Percentiles rank a stretch among this genome's conserved stretches.
Evolutionary conservation across 495 filamentous ascomycete genomes (phyloP).

Genomic region (Lasiosphaeris hirsuta): DNA sequence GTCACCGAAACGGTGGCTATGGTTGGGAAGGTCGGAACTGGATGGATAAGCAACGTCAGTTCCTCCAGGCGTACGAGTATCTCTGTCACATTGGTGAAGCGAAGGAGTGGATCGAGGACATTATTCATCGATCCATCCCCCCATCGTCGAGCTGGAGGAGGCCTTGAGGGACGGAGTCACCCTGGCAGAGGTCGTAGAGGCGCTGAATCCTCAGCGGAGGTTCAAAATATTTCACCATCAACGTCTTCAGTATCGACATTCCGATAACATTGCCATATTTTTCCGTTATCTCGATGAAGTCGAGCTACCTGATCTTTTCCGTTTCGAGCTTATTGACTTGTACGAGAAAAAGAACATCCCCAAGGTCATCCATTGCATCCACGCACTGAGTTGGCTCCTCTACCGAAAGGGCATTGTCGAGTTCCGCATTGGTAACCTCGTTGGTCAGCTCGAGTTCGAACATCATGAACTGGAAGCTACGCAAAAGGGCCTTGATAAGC

Average conservation of each 20-base stretch:
- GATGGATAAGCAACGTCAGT: constrained; percentile 98
- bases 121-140: constrained; percentile 87
- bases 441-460: constrained; percentile 95
- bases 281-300: constrained; percentile 90
- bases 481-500: constrained; percentile 93
- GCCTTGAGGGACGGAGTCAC: constrained; percentile 90
- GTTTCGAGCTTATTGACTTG: constrained; percentile 95
- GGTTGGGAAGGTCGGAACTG: constrained; percentile 85
- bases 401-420: constrained; percentile 91
- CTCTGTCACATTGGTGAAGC: constrained; percentile 99
- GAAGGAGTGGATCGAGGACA: constrained; percentile 97
- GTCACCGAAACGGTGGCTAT: constrained; percentile 50
- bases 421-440: constrained; percentile 96
- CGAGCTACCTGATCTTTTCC: constrained; percentile 95
- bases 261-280: constrained; percentile 93
- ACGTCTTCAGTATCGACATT: constrained; percentile 90
- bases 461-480: constrained; percentile 95
- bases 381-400: constrained; percentile 92
- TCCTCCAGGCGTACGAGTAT: constrained; percentile 96
- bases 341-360: constrained; percentile 99
- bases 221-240: constrained; percentile 80
- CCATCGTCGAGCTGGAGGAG: constrained; percentile 95
- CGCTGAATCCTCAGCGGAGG: constrained; percentile 70
- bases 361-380: constrained; percentile 98
- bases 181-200: constrained; percentile 91